Percentiles rank a stretch among this genome's conserved stretches.
Evolutionary conservation across 768 basidiomycete genomes (phyloP).

Genomic region (Naematelia aurantialba): DNA sequence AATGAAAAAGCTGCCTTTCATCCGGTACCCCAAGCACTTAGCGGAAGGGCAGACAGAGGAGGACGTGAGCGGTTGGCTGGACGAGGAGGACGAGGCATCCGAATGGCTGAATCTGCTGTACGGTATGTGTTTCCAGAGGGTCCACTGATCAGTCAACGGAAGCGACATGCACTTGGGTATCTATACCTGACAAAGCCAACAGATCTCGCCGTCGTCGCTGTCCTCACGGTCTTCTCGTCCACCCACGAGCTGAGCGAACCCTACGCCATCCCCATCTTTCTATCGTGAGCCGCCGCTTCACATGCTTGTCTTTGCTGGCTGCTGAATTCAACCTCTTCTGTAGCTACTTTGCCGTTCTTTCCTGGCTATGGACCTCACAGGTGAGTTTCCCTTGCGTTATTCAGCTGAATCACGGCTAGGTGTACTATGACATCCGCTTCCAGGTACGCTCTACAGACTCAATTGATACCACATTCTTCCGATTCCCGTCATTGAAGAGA

Average conservation of each 20-base stretch:
- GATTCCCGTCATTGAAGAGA: too few species aligned
- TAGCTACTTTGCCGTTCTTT: constrained; percentile 20
- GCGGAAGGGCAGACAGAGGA: background rate
- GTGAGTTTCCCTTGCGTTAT: background rate
- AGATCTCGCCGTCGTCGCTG: constrained; percentile 43
- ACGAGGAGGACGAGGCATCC: constrained; percentile 22
- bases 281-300: too few species aligned
- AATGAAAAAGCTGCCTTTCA: background rate
- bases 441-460: background rate
- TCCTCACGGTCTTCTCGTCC: constrained; percentile 30
- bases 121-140: constrained; percentile 16
- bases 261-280: constrained; percentile 24
- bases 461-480: background rate
- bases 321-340: background rate
- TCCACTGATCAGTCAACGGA: background rate
- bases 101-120: constrained; percentile 41
- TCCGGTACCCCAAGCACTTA: background rate
- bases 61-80: constrained; percentile 16
- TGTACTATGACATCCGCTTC: constrained; percentile 7
- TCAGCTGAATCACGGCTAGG: background rate
- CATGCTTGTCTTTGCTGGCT: background rate
- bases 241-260: constrained; percentile 26
- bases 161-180: too few species aligned
- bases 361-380: constrained; percentile 37
- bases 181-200: background rate